phyloP scores from a whole-genome alignment of 2,329 filamentous ascomycete species.

The Penicillium janthinellum region DNA sequence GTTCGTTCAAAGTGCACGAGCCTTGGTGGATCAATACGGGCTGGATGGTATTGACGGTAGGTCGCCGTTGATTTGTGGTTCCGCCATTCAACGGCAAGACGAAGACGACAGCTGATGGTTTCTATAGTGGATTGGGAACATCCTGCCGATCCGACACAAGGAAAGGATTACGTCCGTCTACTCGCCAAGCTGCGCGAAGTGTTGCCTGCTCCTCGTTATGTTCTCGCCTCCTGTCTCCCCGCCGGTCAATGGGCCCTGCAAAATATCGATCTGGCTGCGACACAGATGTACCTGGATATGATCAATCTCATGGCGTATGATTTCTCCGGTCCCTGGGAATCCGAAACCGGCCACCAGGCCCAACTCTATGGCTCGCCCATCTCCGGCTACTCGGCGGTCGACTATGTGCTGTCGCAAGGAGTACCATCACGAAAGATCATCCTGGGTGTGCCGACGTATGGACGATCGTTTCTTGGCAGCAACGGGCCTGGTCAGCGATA shows the following conservation, averaged over 20 bases:
- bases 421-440: conserved; percentile 73
- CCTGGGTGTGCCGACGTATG: conserved; percentile 74
- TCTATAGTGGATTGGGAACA: conserved; percentile 77
- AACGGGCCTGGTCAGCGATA: conserved; percentile 65
- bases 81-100: not conserved
- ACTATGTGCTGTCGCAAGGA: conserved; percentile 65
- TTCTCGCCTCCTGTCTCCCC: conserved; percentile 72
- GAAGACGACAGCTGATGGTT: conserved; percentile 2
- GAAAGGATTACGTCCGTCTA: conserved; percentile 69
- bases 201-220: conserved; percentile 68
- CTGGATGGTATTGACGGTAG: conserved; percentile 77
- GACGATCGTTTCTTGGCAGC: conserved; percentile 71
- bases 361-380: conserved; percentile 65
- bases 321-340: conserved; percentile 71
- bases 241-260: conserved; percentile 66
- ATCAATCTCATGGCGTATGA: conserved; percentile 83
- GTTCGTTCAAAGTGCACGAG: conserved; percentile 69
- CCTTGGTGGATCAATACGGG: conserved; percentile 69
- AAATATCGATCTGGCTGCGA: conserved; percentile 66
- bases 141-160: conserved; percentile 66
- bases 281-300: conserved; percentile 69
- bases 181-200: conserved; percentile 66
- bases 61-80: conserved; percentile 23
- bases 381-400: conserved; percentile 67
- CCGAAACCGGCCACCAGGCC: conserved; percentile 71